These are phyloP conservation scores for Plectosphaerella sp. DNA, from an alignment of 2,329 filamentous ascomycete species.

Conservation along the genomic window DNA sequence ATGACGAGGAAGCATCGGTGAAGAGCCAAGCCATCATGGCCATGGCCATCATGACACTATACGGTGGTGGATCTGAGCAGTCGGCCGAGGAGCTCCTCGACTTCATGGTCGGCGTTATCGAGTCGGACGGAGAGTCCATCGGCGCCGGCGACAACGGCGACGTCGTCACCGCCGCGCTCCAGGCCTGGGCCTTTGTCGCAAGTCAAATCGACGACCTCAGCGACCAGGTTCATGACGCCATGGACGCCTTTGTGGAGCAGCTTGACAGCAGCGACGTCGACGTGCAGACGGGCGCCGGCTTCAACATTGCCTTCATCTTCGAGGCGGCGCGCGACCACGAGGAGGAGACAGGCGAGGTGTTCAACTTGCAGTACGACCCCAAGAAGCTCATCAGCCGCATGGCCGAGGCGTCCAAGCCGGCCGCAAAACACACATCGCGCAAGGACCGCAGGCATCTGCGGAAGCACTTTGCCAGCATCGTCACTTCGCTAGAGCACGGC, in stretches of 20 bases:
- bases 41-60: slow-evolving; percentile 67
- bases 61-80: slow-evolving; percentile 67
- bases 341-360: slow-evolving; percentile 42
- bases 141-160: slow-evolving; percentile 65
- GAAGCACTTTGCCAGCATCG: slow-evolving; percentile 43
- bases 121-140: slow-evolving; percentile 71
- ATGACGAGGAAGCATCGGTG: slow-evolving; percentile 58
- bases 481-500: slow-evolving; percentile 49
- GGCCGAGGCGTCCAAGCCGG: slow-evolving; percentile 39
- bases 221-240: slow-evolving; percentile 63
- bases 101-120: slow-evolving; percentile 71
- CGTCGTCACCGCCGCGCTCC: slow-evolving; percentile 70
- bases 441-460: slow-evolving; percentile 43
- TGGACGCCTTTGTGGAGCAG: slow-evolving; percentile 81
- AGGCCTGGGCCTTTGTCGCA: slow-evolving; percentile 76
- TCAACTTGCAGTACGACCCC: slow-evolving; percentile 47
- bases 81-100: slow-evolving; percentile 69
- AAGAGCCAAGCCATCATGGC: slow-evolving; percentile 72
- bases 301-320: slow-evolving; percentile 78
- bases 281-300: slow-evolving; percentile 73
- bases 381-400: slow-evolving; percentile 43
- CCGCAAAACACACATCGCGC: slow-evolving; percentile 45
- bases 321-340: slow-evolving; percentile 59
- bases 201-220: slow-evolving; percentile 74
- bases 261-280: slow-evolving; percentile 68